Conservation (phyloP, 1,284 basidiomycete species). For the Moesziomyces sp. region DNA sequence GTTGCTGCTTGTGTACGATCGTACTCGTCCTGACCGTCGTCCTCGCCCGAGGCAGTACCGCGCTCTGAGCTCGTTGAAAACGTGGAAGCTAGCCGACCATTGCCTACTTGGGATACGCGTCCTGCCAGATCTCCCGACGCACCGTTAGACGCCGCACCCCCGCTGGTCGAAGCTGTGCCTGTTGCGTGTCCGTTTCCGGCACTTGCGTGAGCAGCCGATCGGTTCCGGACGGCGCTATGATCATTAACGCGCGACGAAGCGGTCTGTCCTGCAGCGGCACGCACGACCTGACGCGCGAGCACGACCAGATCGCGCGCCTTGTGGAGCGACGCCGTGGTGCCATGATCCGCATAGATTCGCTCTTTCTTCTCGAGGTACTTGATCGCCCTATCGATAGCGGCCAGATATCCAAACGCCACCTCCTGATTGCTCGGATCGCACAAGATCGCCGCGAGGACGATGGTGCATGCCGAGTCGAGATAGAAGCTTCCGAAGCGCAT, state of each 20-base stretch:
- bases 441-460: constrained; percentile 39
- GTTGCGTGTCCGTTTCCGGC: constrained; percentile 3
- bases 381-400: constrained; percentile 42
- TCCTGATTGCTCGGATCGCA: constrained; percentile 47
- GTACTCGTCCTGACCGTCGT: background rate
- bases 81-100: constrained; percentile 19
- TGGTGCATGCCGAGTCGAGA: constrained; percentile 44
- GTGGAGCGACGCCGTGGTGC: constrained; percentile 40
- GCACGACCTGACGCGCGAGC: constrained; percentile 41
- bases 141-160: background rate
- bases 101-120: constrained; percentile 4
- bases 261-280: constrained; percentile 32
- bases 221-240: constrained; percentile 13
- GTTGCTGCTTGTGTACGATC: background rate
- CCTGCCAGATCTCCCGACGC: constrained; percentile 1
- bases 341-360: constrained; percentile 41
- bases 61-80: constrained; percentile 44
- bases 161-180: background rate
- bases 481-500: constrained; percentile 50
- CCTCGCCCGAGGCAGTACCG: constrained; percentile 16
- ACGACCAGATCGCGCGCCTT: constrained; percentile 46
- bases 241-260: constrained; percentile 24
- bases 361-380: constrained; percentile 48
- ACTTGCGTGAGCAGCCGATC: constrained; percentile 3
- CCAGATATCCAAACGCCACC: constrained; percentile 40